Evolutionary conservation across 1,284 basidiomycete species (phyloP).

Genomic region (Paramarasmius palmivorus): DNA sequence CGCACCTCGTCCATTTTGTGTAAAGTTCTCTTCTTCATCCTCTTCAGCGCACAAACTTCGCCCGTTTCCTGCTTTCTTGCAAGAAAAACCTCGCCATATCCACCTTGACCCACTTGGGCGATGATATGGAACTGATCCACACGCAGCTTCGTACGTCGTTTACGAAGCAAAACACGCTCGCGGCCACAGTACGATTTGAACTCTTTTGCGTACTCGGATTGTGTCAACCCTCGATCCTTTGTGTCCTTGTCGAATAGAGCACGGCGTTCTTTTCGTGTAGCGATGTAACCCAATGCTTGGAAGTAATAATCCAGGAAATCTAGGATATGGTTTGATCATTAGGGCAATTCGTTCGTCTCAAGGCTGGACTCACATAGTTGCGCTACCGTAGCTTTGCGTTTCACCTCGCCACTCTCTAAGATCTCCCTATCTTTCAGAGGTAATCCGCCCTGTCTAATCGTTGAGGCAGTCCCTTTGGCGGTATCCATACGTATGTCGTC

Average conservation of each 20-base stretch:
- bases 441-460: constrained; percentile 54
- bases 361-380: constrained; percentile 78
- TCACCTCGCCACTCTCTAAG: constrained; percentile 82
- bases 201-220: constrained; percentile 73
- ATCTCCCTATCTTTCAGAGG: constrained; percentile 85
- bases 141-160: constrained; percentile 82
- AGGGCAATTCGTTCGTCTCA: constrained; percentile 11
- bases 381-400: constrained; percentile 91
- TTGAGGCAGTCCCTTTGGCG: constrained; percentile 52
- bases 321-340: constrained; percentile 29
- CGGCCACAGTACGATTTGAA: constrained; percentile 90
- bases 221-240: constrained; percentile 59
- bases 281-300: constrained; percentile 86
- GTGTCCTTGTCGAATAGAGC: constrained; percentile 85
- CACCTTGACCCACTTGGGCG: constrained; percentile 95
- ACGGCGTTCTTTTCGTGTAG: constrained; percentile 80
- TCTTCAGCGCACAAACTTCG: constrained; percentile 94
- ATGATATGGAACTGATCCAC: constrained; percentile 95
- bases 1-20: constrained; percentile 95
- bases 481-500: constrained; percentile 73
- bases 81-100: constrained; percentile 94
- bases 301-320: constrained; percentile 97
- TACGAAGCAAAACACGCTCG: constrained; percentile 88
- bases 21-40: constrained; percentile 90
- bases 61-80: constrained; percentile 91